phyloP scores from a whole-genome alignment of 495 filamentous ascomycete genomes.

The Halenospora varia region DNA sequence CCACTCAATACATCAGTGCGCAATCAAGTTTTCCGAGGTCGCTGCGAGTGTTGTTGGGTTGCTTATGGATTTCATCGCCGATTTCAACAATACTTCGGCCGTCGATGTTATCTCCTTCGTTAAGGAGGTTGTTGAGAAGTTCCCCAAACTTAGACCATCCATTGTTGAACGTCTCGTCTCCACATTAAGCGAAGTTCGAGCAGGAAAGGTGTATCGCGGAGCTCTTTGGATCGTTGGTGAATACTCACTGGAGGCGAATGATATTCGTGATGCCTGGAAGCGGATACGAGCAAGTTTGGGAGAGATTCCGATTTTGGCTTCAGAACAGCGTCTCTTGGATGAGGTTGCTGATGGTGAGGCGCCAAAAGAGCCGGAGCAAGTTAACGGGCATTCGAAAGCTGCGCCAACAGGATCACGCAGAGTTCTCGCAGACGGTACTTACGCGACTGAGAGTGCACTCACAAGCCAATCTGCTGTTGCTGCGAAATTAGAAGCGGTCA shows the following conservation, averaged over 20 bases:
- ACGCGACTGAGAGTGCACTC: slow-evolving; percentile 93
- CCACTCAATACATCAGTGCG: slow-evolving; percentile 95
- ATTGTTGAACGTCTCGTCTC: slow-evolving; percentile 88
- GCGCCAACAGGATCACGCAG: slow-evolving; percentile 81
- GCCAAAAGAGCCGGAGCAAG: slow-evolving; percentile 61
- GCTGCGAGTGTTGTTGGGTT: slow-evolving; percentile 94
- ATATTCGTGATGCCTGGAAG: slow-evolving; percentile 97
- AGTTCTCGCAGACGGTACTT: slow-evolving; percentile 94
- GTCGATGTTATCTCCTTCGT: slow-evolving; percentile 98
- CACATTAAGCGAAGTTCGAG: slow-evolving; percentile 88
- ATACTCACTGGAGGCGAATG: slow-evolving; percentile 87
- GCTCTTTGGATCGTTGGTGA: slow-evolving; percentile 98
- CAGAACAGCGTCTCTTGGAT: slow-evolving; percentile 87
- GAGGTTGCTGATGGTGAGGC: slow-evolving; percentile 68
- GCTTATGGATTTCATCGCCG: slow-evolving; percentile 99
- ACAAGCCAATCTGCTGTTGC: slow-evolving; percentile 87
- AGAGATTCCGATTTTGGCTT: slow-evolving; percentile 95
- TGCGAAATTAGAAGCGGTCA: slow-evolving; percentile 92
- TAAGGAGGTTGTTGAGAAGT: slow-evolving; percentile 98
- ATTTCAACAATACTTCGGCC: slow-evolving; percentile 95
- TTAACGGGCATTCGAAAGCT: slow-evolving; percentile 65
- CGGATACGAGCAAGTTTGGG: slow-evolving; percentile 89
- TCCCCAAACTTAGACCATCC: slow-evolving; percentile 79
- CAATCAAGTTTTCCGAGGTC: slow-evolving; percentile 98
- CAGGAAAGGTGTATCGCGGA: slow-evolving; percentile 95